Evolutionary conservation across 306 rosid genomes (phyloP), one percentile per base, ranked within the genome.

Genomic region (Coriaria nepalensis): DNA sequence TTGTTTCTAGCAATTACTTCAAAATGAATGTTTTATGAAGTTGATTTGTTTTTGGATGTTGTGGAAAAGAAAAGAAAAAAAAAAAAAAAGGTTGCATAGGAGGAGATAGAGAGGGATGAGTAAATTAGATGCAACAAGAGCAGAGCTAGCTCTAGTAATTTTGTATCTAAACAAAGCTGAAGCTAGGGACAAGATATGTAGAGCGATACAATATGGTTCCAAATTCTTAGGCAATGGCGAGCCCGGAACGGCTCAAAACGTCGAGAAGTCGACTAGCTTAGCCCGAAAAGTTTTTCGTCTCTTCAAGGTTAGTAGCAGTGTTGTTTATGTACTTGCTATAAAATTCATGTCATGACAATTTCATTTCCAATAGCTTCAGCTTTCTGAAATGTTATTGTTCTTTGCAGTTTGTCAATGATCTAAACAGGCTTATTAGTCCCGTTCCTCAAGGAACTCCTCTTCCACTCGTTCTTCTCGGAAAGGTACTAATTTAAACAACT

Each of bases 131-230:
- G 87, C 75, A 54, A 65, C 94, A 42, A 73, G 98, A 82, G 83
- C 93, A 9, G 98, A 92, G 54, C 98, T 92, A 50, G 96, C 73
- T 38, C 81, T 92, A 59, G 66, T 75, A 45, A 93, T 92, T 50
- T 61, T 85, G 53, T 92, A 85, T 59, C 78, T 92, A 84, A 70
- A 76, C 69, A 92, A 92, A 80, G 98, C 98, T 52, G 98, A 92
- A 72, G 56, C 96, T 55, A 85, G 98, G 77, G 98, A 92, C 92
- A 92, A 92, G 78, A 79, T 92, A 62, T 92, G 98, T 78, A 79
- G 98, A 60, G 87, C 94, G 42, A 92, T 92, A 60, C 98, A 92
- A 37, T 92, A 92, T 71, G 98, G 98, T 49, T 92, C 98, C 45
- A 92, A 92, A 52, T 92, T 79, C 72, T 59, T 92, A 75, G 81